A percentile compares a stretch with the other conserved stretches of the same genome.
phyloP scores from a whole-genome alignment of 495 filamentous ascomycete species.

The Penicillium angulare region DNA sequence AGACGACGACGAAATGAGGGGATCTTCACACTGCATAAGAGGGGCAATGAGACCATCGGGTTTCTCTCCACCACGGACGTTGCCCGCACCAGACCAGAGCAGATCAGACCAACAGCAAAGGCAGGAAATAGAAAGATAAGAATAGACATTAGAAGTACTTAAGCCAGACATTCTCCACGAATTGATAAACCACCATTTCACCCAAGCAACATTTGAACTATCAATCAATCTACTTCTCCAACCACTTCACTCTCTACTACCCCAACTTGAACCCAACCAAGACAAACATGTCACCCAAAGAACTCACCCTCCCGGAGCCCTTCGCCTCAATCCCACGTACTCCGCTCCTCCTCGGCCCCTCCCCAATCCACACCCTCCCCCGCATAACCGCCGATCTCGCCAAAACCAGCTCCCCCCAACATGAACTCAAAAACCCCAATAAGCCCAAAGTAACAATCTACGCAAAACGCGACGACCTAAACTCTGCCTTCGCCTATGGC shows the following conservation, averaged over 20 bases:
- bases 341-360: constrained; percentile 54
- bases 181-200: too few relatives aligned
- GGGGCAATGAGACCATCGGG: background rate
- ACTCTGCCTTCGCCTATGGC: constrained; percentile 60
- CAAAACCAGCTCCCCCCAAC: constrained; percentile 30
- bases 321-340: constrained; percentile 57
- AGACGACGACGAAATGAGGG: constrained; percentile 2
- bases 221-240: background rate
- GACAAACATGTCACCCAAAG: constrained; percentile 1
- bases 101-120: too few relatives aligned
- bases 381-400: constrained; percentile 56
- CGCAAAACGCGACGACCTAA: constrained; percentile 64
- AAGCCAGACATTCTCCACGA: too few relatives aligned
- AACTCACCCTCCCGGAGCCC: constrained; percentile 48
- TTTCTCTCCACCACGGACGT: constrained; percentile 1
- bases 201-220: too few relatives aligned
- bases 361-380: constrained; percentile 59
- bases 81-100: too few relatives aligned
- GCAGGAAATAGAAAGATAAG: too few relatives aligned
- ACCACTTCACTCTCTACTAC: background rate
- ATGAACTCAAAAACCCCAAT: too few relatives aligned
- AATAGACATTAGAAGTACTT: too few relatives aligned
- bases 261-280: background rate
- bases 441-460: constrained; percentile 49
- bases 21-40: constrained; percentile 7